A percentile compares a stretch with the other conserved stretches of the same genome.
Evolutionary conservation across 164 flowering plant genomes (phyloP).

Genomic region (Dillenia suffruticosa): DNA sequence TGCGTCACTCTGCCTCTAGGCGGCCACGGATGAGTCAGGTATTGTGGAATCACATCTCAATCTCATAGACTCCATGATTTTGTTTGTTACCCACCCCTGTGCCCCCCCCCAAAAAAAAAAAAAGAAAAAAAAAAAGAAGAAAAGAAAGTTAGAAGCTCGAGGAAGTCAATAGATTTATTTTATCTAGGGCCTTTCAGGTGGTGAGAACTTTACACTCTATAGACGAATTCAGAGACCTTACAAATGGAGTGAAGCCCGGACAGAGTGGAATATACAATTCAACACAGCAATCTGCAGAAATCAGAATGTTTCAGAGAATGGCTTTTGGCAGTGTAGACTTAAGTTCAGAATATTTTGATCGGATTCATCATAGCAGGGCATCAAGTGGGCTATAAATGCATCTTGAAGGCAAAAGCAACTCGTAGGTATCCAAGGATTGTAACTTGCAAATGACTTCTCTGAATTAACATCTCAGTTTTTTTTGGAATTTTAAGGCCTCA

Average conservation of each 20-base stretch:
- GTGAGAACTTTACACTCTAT: constrained; percentile 49
- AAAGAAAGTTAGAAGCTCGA: too few species aligned
- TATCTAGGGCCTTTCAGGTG: constrained; percentile 20
- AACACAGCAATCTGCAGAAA: constrained; percentile 42
- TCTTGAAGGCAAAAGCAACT: too few species aligned
- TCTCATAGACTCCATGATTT: background rate
- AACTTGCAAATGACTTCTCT: too few species aligned
- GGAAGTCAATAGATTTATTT: too few species aligned
- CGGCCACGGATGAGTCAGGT: constrained; percentile 63
- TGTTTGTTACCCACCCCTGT: too few species aligned
- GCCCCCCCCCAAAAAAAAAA: too few species aligned
- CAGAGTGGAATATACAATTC: constrained; percentile 44
- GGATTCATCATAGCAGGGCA: constrained; percentile 23
- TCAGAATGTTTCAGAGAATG: constrained; percentile 54
- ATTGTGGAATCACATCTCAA: background rate
- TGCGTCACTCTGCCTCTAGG: constrained; percentile 49
- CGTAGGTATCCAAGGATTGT: too few species aligned
- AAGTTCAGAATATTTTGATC: constrained; percentile 28
- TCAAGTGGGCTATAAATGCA: too few species aligned
- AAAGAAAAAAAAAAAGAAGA: too few species aligned
- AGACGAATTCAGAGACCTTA: constrained; percentile 37
- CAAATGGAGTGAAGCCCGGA: constrained; percentile 54
- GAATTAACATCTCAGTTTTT: too few species aligned
- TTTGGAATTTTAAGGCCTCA: too few species aligned
- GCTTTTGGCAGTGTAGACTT: constrained; percentile 56